Base-by-base conservation (phyloP, 2,329 filamentous ascomycete genomes). In the Colletotrichum sp. region DNA sequence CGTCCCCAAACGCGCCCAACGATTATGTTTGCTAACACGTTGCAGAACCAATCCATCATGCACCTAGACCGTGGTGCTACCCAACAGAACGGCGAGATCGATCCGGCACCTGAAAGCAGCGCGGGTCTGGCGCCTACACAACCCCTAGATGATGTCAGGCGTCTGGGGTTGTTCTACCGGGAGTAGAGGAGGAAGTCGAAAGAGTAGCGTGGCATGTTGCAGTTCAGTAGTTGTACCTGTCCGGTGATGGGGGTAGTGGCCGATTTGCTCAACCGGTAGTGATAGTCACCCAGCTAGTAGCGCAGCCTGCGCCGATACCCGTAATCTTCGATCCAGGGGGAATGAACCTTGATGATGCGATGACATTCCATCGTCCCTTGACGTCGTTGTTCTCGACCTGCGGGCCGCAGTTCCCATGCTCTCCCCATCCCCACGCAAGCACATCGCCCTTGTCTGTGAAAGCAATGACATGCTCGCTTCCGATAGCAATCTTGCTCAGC, bases 381-480 rank as follows among this genome's bases (percentile, higher is more conserved):
- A 96, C 92, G 84, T 95, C 91, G 66, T 92, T 92, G 77, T 90
- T 86, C 22, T 89, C 86, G 77, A 92, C 91, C 15, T 90, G 87
- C 44, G 92, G 91, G 5, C 97, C 97, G 83, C 97, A 99, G 83
- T 99, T 99, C 2, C 97, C 97, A 85, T 99, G 97, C 85, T 99
- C 96, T 3, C 96, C 96, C 97, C 97, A 99, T 24, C 97, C 97
- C 95, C 96, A 99, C 2, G 95, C 91, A 65, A 98, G 85, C 2
- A 98, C 92, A 67, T 93, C 90, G 2, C 92, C 92, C 24, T 90
- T 87, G 12, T 85, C 85, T 0, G 94, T 92, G 30, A 96, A 84
- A 10, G 92, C 95, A 77, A 99, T 84, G n/a, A 91, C 92, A 84
- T 99, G 97, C 84, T 99, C 97, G 81, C 96, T 98, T 0, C 97